These are phyloP conservation scores for Neurospora africana DNA, from an alignment of 495 filamentous ascomycete genomes.

Conservation along the genomic window DNA sequence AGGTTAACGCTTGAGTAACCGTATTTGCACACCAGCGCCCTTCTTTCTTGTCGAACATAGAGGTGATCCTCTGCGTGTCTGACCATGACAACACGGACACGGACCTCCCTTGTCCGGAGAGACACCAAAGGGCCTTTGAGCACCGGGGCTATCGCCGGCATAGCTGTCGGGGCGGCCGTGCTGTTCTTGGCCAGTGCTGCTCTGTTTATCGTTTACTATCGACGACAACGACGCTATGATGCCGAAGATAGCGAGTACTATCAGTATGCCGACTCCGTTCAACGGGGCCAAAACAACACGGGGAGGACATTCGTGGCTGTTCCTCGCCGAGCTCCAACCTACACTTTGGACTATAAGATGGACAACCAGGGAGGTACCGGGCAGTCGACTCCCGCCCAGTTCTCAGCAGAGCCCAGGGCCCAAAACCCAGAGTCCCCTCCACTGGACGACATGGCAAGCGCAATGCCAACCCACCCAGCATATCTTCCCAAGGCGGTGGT, in stretches of 20 bases:
- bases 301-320: constrained; percentile 3
- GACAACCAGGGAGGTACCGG: constrained; percentile 17
- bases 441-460: constrained; percentile 11
- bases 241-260: constrained; percentile 9
- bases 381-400: constrained; percentile 16
- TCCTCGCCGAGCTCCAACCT: constrained; percentile 5
- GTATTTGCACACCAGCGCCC: background rate
- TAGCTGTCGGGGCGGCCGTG: constrained; percentile 26
- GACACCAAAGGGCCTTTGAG: constrained; percentile 11
- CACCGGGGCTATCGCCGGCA: constrained; percentile 37
- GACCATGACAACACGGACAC: background rate
- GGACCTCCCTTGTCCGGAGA: background rate
- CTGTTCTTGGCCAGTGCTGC: constrained; percentile 27
- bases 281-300: constrained; percentile 1
- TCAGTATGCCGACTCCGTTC: constrained; percentile 1
- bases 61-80: background rate
- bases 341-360: constrained; percentile 26
- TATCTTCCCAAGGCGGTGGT: constrained; percentile 32
- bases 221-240: constrained; percentile 24
- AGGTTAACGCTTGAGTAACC: background rate
- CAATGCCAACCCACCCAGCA: constrained; percentile 38
- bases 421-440: constrained; percentile 4
- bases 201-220: constrained; percentile 33
- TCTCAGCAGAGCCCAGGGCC: constrained; percentile 9
- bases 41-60: background rate